phyloP scores from a whole-genome alignment of 768 basidiomycete species.

The Strobilomyces echinocephalus region DNA sequence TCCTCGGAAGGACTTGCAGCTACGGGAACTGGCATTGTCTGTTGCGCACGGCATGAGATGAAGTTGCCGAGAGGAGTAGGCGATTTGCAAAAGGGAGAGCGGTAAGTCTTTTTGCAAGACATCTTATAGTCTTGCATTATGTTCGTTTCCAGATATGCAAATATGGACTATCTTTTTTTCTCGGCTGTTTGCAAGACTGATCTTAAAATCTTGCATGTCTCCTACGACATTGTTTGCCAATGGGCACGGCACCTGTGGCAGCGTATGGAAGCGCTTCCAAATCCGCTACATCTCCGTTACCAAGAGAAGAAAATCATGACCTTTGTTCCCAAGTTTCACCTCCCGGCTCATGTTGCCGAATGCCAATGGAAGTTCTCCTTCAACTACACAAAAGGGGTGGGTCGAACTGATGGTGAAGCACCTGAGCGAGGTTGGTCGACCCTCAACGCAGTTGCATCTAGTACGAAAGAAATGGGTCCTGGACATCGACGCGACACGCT shows the following conservation, averaged over 20 bases:
- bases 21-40: not conserved
- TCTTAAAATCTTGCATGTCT: slow-evolving; percentile 5
- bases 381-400: not conserved
- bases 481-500: too few species aligned
- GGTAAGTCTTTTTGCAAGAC: not conserved
- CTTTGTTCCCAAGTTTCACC: not conserved
- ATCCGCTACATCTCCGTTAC: not conserved
- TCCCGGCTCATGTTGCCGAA: not conserved
- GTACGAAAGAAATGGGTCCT: too few species aligned
- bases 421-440: too few species aligned
- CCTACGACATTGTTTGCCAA: slow-evolving; percentile 19
- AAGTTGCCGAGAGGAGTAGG: not conserved
- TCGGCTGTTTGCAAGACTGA: not conserved
- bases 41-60: not conserved
- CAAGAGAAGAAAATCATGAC: not conserved
- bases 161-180: not conserved
- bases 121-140: too few species aligned
- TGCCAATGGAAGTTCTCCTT: not conserved
- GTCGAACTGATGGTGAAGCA: too few species aligned
- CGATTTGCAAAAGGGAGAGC: not conserved
- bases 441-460: too few species aligned
- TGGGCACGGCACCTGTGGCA: slow-evolving; percentile 4
- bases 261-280: not conserved
- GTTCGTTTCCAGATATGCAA: not conserved
- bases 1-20: not conserved